Evolutionary conservation across 2,329 filamentous ascomycete genomes (phyloP).

Genomic region (Podosphaera xanthii): DNA sequence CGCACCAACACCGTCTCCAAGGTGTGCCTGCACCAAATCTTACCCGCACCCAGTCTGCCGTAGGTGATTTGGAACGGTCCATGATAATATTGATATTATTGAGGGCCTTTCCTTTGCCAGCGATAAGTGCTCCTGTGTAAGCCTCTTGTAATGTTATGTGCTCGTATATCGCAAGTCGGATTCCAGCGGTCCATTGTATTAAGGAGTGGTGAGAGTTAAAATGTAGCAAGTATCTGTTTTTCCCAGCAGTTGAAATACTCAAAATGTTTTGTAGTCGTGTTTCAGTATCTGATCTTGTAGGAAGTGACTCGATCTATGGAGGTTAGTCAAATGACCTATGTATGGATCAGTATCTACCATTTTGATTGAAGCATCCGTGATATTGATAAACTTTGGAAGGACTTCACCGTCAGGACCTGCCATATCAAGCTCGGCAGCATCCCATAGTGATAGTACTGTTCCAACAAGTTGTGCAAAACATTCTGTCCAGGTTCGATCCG

Average conservation of each 20-base stretch:
- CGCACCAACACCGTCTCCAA: slow-evolving; percentile 93
- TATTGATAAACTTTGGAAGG: slow-evolving; percentile 78
- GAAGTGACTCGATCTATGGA: slow-evolving; percentile 60
- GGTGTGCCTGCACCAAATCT: slow-evolving; percentile 88
- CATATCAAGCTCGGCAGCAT: slow-evolving; percentile 73
- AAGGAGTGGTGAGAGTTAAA: slow-evolving; percentile 89
- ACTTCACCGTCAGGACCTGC: slow-evolving; percentile 71
- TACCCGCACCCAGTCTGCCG: slow-evolving; percentile 86
- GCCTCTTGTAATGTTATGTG: slow-evolving; percentile 83
- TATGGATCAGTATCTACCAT: slow-evolving; percentile 43
- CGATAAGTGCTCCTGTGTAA: slow-evolving; percentile 87
- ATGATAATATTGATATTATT: slow-evolving; percentile 85
- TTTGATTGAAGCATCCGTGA: slow-evolving; percentile 92
- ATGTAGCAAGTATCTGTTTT: slow-evolving; percentile 85
- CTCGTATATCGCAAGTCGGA: slow-evolving; percentile 84
- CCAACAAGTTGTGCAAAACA: slow-evolving; percentile 93
- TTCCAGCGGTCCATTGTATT: slow-evolving; percentile 87
- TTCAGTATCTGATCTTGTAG: slow-evolving; percentile 53
- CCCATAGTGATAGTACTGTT: slow-evolving; percentile 87
- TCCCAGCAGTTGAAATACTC: slow-evolving; percentile 83
- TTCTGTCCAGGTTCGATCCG: slow-evolving; percentile 79
- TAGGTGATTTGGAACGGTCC: slow-evolving; percentile 51
- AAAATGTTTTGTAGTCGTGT: slow-evolving; percentile 82
- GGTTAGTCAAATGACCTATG: slow-evolving; percentile 10
- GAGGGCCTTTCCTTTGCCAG: slow-evolving; percentile 70